Conservation (phyloP, 495 filamentous ascomycete species). For the Opeltia flavorubescens region DNA sequence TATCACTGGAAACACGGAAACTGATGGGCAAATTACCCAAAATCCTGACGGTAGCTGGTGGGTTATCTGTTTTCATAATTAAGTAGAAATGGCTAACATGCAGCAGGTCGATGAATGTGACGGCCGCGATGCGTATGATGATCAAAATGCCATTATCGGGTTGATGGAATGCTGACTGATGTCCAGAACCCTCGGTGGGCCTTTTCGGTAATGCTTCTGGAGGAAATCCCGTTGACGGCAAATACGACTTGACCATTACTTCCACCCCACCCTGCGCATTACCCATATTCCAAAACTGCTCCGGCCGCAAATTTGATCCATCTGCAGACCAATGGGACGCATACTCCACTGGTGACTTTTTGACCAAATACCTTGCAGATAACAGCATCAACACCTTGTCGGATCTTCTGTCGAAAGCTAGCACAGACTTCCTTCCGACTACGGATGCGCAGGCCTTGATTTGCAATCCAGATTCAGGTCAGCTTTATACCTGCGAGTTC, state of each 20-base stretch:
- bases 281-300: neutral
- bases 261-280: neutral
- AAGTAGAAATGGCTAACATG: neutral
- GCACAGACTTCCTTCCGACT: neutral
- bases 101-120: neutral
- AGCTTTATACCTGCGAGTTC: neutral
- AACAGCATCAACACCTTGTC: neutral
- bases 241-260: neutral
- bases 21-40: slow-evolving; percentile 4
- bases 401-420: neutral
- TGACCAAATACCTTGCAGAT: neutral
- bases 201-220: neutral
- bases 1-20: slow-evolving; percentile 14
- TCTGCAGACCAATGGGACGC: neutral
- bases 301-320: neutral
- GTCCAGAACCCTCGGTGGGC: neutral
- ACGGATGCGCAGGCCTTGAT: neutral
- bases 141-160: no score
- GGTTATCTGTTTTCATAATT: neutral
- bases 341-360: neutral
- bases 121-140: neutral
- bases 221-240: neutral
- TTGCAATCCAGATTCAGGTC: neutral
- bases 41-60: neutral
- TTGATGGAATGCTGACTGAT: neutral